Evolutionary conservation across 1,284 basidiomycete genomes (phyloP), one percentile per base, ranked within the genome.

Genomic region (Malassezia japonica): DNA sequence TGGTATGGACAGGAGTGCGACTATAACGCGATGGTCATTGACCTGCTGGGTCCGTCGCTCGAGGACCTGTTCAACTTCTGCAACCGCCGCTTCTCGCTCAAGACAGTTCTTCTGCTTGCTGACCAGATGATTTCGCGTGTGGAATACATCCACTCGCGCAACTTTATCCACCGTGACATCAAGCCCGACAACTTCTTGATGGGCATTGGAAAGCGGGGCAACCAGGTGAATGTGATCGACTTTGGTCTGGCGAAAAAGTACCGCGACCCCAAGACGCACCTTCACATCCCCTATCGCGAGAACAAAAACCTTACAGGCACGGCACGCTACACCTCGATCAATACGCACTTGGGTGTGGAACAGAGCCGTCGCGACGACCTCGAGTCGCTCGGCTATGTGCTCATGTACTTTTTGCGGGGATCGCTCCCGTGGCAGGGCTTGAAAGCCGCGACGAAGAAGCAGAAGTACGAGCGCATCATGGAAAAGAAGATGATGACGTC

Each of bases 61-160:
- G 94, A 99, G 76, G 94, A 99, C 70, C 80, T 98, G 16, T 99
- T 98, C 85, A 98, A 98, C 79, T 98, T 96, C 72, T 98, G 94
- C 81, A 91, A 92, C 79, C 85, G 92, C 76, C 95, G 94, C 75
- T 98, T 98, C 77, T 85, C 81, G 59, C 80, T 99, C 68, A 98
- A 98, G 81, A 98, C 94, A 0, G 91, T 96, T 21, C 80, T 98
- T 13, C 82, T 98, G 28, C 82, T 99, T 40, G 92, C 94, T 53
- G 92, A 98, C 74, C 94, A 98, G 77, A 79, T 98, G 70, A 91
- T 99, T 72, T 96, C 92, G 40, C 88, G 92, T 60, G 88, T 98
- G 73, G 92, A 99, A 76, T 96, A 96, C 78, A 89, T 96, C 64
- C 94, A 98, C 78, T 96, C 91, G 18, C 87, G 91, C 73, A 98